phyloP scores from a whole-genome alignment of 2,329 filamentous ascomycete genomes.

The Stemphylium lycopersici region DNA sequence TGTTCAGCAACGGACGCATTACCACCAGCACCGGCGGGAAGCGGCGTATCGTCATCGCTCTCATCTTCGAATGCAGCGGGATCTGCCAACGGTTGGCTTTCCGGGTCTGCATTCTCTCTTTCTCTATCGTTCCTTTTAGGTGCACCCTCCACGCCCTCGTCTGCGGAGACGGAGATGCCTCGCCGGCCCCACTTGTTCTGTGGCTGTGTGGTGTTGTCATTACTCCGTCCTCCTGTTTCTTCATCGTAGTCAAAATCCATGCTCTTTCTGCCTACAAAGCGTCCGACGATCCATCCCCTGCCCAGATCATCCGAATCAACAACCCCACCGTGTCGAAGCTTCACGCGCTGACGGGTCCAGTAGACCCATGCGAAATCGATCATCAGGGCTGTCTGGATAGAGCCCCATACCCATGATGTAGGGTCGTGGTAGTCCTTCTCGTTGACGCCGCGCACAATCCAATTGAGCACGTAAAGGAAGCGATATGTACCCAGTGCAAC shows the following conservation, averaged over 20 bases:
- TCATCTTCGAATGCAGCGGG: conserved; percentile 56
- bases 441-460: conserved; percentile 74
- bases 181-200: conserved; percentile 62
- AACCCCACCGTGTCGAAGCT: conserved; percentile 84
- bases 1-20: conserved; percentile 20
- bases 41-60: conserved; percentile 51
- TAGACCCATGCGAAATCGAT: conserved; percentile 97
- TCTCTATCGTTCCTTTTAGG: conserved; percentile 29
- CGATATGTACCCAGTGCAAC: conserved; percentile 86
- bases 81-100: conserved; percentile 51
- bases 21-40: conserved; percentile 14
- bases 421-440: conserved; percentile 65
- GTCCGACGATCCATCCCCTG: conserved; percentile 81
- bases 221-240: conserved; percentile 58
- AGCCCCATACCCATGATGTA: conserved; percentile 81
- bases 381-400: conserved; percentile 89
- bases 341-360: conserved; percentile 89
- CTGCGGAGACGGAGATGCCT: conserved; percentile 65
- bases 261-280: conserved; percentile 70
- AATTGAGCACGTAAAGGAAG: conserved; percentile 88
- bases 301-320: conserved; percentile 89
- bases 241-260: conserved; percentile 59
- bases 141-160: conserved; percentile 56
- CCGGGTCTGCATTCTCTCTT: conserved; percentile 32
- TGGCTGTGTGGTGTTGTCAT: conserved; percentile 20